phyloP scores from a whole-genome alignment of 2,329 filamentous ascomycete species.

The Xylaria multiplex region DNA sequence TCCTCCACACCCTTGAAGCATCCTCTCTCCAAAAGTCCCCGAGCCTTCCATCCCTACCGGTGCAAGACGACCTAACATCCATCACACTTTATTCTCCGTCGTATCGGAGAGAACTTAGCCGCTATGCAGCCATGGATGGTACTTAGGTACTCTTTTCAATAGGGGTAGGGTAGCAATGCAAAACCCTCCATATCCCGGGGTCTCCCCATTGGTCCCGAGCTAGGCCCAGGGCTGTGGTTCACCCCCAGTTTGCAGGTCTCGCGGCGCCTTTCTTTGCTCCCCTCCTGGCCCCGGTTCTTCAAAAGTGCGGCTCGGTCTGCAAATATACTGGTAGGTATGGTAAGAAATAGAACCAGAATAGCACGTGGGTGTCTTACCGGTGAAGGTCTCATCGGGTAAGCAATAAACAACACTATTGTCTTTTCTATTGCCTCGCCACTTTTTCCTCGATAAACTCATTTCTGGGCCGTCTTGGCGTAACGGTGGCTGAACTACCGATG shows the following conservation, averaged over 20 bases:
- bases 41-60: slow-evolving; percentile 28
- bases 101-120: slow-evolving; percentile 29
- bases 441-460: slow-evolving; percentile 20
- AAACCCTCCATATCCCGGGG: slow-evolving; percentile 9
- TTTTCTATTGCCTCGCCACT: slow-evolving; percentile 25
- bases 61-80: slow-evolving; percentile 11
- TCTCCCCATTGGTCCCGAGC: slow-evolving; percentile 27
- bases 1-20: slow-evolving; percentile 17
- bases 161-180: slow-evolving; percentile 31
- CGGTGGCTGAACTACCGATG: slow-evolving; percentile 21
- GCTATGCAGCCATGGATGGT: slow-evolving; percentile 24
- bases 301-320: slow-evolving; percentile 32
- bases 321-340: slow-evolving; percentile 6
- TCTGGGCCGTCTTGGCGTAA: slow-evolving; percentile 17
- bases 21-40: slow-evolving; percentile 23
- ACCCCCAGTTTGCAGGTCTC: slow-evolving; percentile 31
- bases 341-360: slow-evolving; percentile 9
- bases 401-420: slow-evolving; percentile 35
- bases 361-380: slow-evolving; percentile 29
- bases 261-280: slow-evolving; percentile 21
- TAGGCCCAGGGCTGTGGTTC: slow-evolving; percentile 34
- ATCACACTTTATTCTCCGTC: slow-evolving; percentile 21
- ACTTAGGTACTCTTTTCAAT: slow-evolving; percentile 2
- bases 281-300: slow-evolving; percentile 2
- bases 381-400: slow-evolving; percentile 25